Percentiles rank a stretch among this genome's conserved stretches.
phyloP scores from a whole-genome alignment of 148 eudicot species.

The Polygonum maritimum region DNA sequence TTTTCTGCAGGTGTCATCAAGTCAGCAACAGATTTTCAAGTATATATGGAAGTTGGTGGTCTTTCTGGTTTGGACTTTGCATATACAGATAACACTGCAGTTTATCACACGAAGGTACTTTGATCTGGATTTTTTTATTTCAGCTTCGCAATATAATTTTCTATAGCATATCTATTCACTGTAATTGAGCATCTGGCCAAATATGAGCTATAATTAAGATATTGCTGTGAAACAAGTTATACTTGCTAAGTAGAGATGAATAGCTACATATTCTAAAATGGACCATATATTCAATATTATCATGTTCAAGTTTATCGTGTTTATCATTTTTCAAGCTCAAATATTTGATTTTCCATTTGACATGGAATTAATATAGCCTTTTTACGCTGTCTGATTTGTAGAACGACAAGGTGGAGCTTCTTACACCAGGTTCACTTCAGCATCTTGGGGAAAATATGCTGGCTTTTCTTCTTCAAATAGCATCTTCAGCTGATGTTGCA shows the following conservation, averaged over 20 bases:
- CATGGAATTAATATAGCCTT: background rate
- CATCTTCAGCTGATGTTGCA: slow-evolving; percentile 50
- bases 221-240: background rate
- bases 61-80: slow-evolving; percentile 98
- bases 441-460: slow-evolving; percentile 99
- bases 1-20: slow-evolving; percentile 78
- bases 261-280: background rate
- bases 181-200: background rate
- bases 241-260: background rate
- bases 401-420: slow-evolving; percentile 87
- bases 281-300: background rate
- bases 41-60: slow-evolving; percentile 84
- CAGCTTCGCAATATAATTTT: background rate
- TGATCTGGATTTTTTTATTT: background rate
- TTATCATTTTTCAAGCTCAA: background rate
- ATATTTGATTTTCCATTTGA: background rate
- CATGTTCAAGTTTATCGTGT: background rate
- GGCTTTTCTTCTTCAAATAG: slow-evolving; percentile 70
- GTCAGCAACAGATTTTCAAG: slow-evolving; percentile 95
- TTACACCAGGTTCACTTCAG: slow-evolving; percentile 89
- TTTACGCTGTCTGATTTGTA: slow-evolving; percentile 21
- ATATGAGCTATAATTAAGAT: background rate
- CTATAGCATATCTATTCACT: background rate
- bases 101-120: slow-evolving; percentile 90
- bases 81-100: slow-evolving; percentile 72